A percentile compares a stretch with the other conserved stretches of the same genome.
Conservation (phyloP, 805 yeast genomes). For the Helenozyma baotianmanensis region DNA sequence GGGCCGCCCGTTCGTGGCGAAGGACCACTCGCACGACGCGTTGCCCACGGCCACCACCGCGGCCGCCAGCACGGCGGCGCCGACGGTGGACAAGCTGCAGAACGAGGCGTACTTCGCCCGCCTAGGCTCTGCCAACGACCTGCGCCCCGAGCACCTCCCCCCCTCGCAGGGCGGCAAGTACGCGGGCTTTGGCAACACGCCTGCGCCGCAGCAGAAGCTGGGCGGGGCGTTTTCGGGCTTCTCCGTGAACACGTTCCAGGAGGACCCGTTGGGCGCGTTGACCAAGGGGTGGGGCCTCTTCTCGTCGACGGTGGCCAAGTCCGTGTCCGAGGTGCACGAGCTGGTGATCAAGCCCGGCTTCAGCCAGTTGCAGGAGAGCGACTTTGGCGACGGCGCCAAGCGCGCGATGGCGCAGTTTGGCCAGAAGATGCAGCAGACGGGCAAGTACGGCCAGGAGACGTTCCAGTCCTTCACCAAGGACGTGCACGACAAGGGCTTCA, state of each 20-base stretch:
- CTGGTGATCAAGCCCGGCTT: slow-evolving; percentile 88
- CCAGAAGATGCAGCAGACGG: slow-evolving; percentile 86
- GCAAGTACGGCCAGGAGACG: slow-evolving; percentile 69
- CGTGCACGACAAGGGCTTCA: slow-evolving; percentile 35
- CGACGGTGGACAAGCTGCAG: slow-evolving; percentile 44
- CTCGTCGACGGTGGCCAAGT: slow-evolving; percentile 77
- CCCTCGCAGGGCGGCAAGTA: slow-evolving; percentile 95
- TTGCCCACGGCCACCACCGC: slow-evolving; percentile 27
- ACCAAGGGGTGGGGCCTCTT: slow-evolving; percentile 93
- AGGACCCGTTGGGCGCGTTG: slow-evolving; percentile 87
- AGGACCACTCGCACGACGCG: slow-evolving; percentile 50
- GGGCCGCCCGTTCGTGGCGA: slow-evolving; percentile 64
- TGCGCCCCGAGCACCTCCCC: slow-evolving; percentile 72
- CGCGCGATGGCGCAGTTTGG: slow-evolving; percentile 97
- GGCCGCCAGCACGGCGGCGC: slow-evolving; percentile 39
- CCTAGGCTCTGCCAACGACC: slow-evolving; percentile 67
- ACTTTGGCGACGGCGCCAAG: slow-evolving; percentile 73
- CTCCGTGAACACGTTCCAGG: slow-evolving; percentile 64
- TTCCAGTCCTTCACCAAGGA: slow-evolving; percentile 51
- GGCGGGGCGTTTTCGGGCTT: slow-evolving; percentile 51
- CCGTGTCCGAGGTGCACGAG: slow-evolving; percentile 81
- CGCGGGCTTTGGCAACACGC: slow-evolving; percentile 86
- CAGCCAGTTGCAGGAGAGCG: slow-evolving; percentile 71
- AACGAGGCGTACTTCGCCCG: slow-evolving; percentile 81
- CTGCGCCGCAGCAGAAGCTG: slow-evolving; percentile 25